These are phyloP conservation scores for Pseudocercospora vitis DNA, from an alignment of 2,329 filamentous ascomycete species.

Conservation along the genomic window DNA sequence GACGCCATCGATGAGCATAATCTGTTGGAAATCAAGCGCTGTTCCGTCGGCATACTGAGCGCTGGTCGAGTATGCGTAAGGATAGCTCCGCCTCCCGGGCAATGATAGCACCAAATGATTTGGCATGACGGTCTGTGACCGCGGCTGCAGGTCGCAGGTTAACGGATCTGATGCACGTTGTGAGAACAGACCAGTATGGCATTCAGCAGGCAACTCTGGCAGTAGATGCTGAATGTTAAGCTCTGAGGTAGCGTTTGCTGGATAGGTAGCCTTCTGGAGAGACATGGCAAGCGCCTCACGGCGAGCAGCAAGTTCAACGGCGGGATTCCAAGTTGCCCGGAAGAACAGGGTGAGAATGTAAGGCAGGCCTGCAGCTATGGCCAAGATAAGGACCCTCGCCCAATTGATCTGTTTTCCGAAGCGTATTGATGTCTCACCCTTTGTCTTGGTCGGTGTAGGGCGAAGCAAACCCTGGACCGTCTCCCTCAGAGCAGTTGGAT, in stretches of 20 bases:
- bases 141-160: constrained; percentile 9
- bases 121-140: constrained; percentile 21
- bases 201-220: constrained; percentile 19
- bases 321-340: background rate
- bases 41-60: constrained; percentile 14
- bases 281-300: constrained; percentile 26
- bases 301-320: constrained; percentile 16
- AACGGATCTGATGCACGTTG: constrained; percentile 8
- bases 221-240: constrained; percentile 34
- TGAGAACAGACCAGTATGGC: constrained; percentile 14
- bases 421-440: background rate
- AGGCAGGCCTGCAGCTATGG: constrained; percentile 4
- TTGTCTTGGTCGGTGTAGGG: background rate
- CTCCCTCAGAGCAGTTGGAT: background rate
- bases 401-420: background rate
- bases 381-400: constrained; percentile 10
- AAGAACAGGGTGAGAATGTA: background rate
- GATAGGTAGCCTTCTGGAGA: constrained; percentile 21
- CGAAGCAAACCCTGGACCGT: background rate
- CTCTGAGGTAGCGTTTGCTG: constrained; percentile 21
- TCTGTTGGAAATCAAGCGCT: constrained; percentile 25
- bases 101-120: constrained; percentile 35
- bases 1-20: constrained; percentile 34
- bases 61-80: constrained; percentile 5
- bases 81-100: constrained; percentile 13